These are phyloP conservation scores for Cryptosporidium bovis DNA, from an alignment of 169 alveolate species.

Conservation along the genomic window DNA sequence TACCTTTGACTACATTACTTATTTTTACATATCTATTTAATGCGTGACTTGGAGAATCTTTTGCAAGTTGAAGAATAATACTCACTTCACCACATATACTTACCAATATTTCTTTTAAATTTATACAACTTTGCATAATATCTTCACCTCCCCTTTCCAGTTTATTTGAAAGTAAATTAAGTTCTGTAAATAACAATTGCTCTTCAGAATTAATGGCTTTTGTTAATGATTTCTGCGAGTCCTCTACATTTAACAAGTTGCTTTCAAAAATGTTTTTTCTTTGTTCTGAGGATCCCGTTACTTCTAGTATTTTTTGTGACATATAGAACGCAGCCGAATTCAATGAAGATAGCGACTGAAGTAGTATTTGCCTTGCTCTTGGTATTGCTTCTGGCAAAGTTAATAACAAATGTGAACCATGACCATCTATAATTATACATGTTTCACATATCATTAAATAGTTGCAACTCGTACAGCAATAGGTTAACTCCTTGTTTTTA, in stretches of 20 bases:
- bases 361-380: constrained; percentile 49
- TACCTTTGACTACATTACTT: constrained; percentile 63
- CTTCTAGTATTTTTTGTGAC: constrained; percentile 58
- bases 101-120: constrained; percentile 44
- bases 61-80: constrained; percentile 59
- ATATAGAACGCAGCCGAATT: constrained; percentile 57
- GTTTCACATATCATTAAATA: constrained; percentile 62
- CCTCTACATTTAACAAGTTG: constrained; percentile 48
- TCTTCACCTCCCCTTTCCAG: constrained; percentile 61
- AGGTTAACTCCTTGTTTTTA: constrained; percentile 61
- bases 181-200: constrained; percentile 26
- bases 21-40: constrained; percentile 66
- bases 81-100: constrained; percentile 70
- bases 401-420: constrained; percentile 59
- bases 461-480: constrained; percentile 70
- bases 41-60: constrained; percentile 65
- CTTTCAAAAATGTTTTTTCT: constrained; percentile 44
- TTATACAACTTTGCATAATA: constrained; percentile 39
- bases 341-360: constrained; percentile 42
- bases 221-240: constrained; percentile 51
- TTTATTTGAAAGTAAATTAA: constrained; percentile 25
- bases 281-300: constrained; percentile 48
- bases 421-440: constrained; percentile 68
- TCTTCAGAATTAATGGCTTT: constrained; percentile 58
- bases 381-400: constrained; percentile 71